Evolutionary conservation across 1,284 basidiomycete genomes (phyloP).

Genomic region (Afroboletus lepidellus): DNA sequence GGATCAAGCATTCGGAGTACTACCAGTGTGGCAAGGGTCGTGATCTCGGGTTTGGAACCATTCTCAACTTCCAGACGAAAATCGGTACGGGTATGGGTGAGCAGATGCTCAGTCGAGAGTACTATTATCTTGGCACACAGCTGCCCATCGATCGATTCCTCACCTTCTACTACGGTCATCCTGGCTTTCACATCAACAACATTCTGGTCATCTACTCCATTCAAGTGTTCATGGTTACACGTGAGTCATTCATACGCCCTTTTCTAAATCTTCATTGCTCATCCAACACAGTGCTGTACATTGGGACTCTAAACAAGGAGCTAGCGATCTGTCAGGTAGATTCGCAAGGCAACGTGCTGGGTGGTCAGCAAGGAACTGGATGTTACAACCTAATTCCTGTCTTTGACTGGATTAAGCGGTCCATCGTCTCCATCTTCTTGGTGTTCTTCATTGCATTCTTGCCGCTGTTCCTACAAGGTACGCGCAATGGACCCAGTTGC

Average conservation of each 20-base stretch:
- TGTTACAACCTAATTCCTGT: slow-evolving; percentile 95
- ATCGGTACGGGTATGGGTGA: slow-evolving; percentile 99
- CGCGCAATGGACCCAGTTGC: slow-evolving; percentile 17
- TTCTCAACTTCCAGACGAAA: slow-evolving; percentile 99
- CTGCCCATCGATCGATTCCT: slow-evolving; percentile 97
- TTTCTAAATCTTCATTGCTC: slow-evolving; percentile 7
- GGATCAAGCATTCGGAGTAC: slow-evolving; percentile 99
- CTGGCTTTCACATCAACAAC: slow-evolving; percentile 99
- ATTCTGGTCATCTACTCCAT: slow-evolving; percentile 97
- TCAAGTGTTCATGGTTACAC: slow-evolving; percentile 89
- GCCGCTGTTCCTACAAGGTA: slow-evolving; percentile 92
- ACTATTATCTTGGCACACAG: slow-evolving; percentile 99
- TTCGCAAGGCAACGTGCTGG: slow-evolving; percentile 72
- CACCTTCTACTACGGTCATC: slow-evolving; percentile 99
- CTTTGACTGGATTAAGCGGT: slow-evolving; percentile 95
- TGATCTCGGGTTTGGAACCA: slow-evolving; percentile 99
- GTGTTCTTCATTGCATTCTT: slow-evolving; percentile 97
- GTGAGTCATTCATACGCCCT: slow-evolving; percentile 47
- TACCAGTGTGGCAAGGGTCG: slow-evolving; percentile 99
- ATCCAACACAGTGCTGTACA: slow-evolving; percentile 68
- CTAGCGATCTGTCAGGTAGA: slow-evolving; percentile 85
- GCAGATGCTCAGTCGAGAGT: slow-evolving; percentile 99
- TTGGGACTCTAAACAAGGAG: slow-evolving; percentile 93
- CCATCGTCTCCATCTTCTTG: slow-evolving; percentile 94
- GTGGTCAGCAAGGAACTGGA: slow-evolving; percentile 68